Evolutionary conservation across 331 rosid species (phyloP).

Genomic region (Malus hybrid): DNA sequence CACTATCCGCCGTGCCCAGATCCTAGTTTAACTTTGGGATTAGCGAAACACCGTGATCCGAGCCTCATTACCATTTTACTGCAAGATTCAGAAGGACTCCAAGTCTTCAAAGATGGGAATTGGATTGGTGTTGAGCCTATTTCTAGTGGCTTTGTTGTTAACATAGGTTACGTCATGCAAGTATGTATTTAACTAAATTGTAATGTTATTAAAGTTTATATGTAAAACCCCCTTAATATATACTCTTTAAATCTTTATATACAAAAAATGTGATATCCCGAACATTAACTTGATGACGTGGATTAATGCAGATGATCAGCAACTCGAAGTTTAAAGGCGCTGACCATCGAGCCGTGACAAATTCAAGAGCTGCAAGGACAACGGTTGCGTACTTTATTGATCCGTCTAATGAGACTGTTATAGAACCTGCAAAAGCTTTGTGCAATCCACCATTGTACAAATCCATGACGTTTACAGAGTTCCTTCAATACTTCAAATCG

Average conservation of each 20-base stretch:
- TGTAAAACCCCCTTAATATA: too few species aligned
- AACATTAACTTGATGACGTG: background rate
- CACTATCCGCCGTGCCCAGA: constrained; percentile 58
- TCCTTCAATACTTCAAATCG: background rate
- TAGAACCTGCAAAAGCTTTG: constrained; percentile 37
- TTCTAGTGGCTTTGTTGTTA: constrained; percentile 47
- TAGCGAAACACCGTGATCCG: constrained; percentile 44
- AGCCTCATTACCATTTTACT: constrained; percentile 40
- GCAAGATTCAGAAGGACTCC: constrained; percentile 47
- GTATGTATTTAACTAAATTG: constrained; percentile 11
- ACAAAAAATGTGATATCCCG: too few species aligned
- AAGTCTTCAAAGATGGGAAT: constrained; percentile 41
- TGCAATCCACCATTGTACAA: background rate
- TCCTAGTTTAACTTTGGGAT: constrained; percentile 50
- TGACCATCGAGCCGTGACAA: constrained; percentile 49
- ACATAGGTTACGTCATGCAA: constrained; percentile 44
- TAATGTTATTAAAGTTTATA: too few species aligned
- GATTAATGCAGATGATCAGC: constrained; percentile 32
- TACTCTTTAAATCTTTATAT: too few species aligned
- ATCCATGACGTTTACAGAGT: background rate
- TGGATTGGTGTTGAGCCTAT: constrained; percentile 55
- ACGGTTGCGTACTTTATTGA: constrained; percentile 37
- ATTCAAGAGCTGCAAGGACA: constrained; percentile 37
- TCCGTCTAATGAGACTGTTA: constrained; percentile 39
- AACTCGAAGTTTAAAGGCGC: constrained; percentile 38